Percentiles rank a stretch among this genome's conserved stretches.
Evolutionary conservation across 139 green algal species (phyloP).

Genomic region (Asterochloris erici): DNA sequence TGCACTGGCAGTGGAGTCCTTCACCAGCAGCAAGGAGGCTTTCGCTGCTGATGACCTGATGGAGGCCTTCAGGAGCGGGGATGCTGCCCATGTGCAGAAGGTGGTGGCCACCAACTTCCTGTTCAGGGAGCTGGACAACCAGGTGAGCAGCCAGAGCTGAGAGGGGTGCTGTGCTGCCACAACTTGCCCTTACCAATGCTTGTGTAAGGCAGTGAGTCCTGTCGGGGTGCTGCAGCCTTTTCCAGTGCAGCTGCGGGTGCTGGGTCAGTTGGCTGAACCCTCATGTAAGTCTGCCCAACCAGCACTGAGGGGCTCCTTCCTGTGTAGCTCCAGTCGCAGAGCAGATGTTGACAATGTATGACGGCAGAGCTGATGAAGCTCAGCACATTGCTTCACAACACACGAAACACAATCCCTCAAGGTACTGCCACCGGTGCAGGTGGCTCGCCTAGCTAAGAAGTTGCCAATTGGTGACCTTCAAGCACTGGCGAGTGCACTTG

Average conservation of each 20-base stretch:
- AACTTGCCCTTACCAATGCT: slow-evolving; percentile 3
- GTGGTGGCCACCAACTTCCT: slow-evolving; percentile 8
- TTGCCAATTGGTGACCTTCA: slow-evolving; percentile 39
- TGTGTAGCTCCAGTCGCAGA: neutral
- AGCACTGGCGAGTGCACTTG: slow-evolving; percentile 25
- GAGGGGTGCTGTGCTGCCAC: neutral
- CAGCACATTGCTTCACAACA: neutral
- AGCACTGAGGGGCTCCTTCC: neutral
- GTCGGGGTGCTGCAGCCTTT: neutral
- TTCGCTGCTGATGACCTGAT: slow-evolving; percentile 72
- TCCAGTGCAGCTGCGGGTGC: neutral
- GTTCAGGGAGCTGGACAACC: slow-evolving; percentile 47
- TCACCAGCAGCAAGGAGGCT: slow-evolving; percentile 66
- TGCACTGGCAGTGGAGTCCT: slow-evolving; percentile 57
- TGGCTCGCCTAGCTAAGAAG: slow-evolving; percentile 46
- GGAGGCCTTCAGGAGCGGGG: slow-evolving; percentile 58
- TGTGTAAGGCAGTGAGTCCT: neutral
- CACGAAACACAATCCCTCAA: neutral
- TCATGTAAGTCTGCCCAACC: neutral
- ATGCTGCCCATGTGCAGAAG: slow-evolving; percentile 17
- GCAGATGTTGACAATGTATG: neutral
- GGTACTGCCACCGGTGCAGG: slow-evolving; percentile 4
- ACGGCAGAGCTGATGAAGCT: neutral
- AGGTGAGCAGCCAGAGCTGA: slow-evolving; percentile 6
- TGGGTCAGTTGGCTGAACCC: neutral